phyloP scores from a whole-genome alignment of 352 stramenopile species.

The Phytophthora cactorum region DNA sequence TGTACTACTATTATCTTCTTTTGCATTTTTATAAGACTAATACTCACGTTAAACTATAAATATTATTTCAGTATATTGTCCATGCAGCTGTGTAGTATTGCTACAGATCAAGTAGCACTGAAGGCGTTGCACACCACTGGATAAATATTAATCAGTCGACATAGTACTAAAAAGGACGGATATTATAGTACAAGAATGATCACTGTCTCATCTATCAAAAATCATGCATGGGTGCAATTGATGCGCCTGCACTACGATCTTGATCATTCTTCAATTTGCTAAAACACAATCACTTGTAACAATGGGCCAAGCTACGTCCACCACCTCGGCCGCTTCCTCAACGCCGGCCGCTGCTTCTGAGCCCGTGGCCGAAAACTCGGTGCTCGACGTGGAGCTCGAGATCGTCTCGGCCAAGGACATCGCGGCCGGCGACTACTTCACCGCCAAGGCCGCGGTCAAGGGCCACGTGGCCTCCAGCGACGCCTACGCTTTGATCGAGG shows the following conservation, averaged over 20 bases:
- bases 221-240: not conserved
- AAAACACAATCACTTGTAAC: not conserved
- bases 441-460: constrained; percentile 18
- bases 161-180: no score
- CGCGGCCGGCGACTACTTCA: constrained; percentile 34
- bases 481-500: constrained; percentile 43
- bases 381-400: constrained; percentile 42
- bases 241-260: not conserved
- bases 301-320: constrained; percentile 32
- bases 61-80: no score
- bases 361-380: constrained; percentile 7
- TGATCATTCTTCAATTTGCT: constrained; percentile 15
- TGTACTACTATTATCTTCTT: no score
- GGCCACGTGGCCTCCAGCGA: constrained; percentile 42
- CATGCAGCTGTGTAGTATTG: no score
- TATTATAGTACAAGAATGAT: no score
- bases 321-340: constrained; percentile 11
- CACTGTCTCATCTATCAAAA: not conserved
- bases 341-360: constrained; percentile 7
- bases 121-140: no score
- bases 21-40: no score
- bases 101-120: no score
- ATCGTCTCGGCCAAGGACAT: constrained; percentile 47
- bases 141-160: no score
- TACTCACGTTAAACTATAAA: no score